Evolutionary conservation across 768 basidiomycete species (phyloP), one percentile per base, ranked within the genome.

Genomic region (Cyclocybe aegerita): DNA sequence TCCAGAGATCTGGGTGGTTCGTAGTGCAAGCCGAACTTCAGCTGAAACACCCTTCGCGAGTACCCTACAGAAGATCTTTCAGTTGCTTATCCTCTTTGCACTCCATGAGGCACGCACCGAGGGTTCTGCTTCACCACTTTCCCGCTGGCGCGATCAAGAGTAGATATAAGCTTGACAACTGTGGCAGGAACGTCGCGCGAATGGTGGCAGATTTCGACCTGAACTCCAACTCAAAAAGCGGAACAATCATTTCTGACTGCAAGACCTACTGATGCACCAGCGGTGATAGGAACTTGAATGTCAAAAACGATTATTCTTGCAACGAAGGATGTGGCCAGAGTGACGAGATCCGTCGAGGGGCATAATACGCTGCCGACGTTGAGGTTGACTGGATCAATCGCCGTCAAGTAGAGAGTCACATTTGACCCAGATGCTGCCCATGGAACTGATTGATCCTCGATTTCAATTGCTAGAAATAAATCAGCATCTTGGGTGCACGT

Each of bases 161-260:
- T 85, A 1, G 87, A 77, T n/a, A 90, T 66, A 29, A 98, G 75
- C 58, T 87, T 92, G 4, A 84, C 81, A 46, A 97, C 80, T 9
- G 87, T 90, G 0, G 93, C 96, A 7, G 97, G 93, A 2, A 96
- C 83, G 64, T 98, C 93, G 38, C 83, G 80, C 1, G 93, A 95
- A 62, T 99, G 95, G 62, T 97, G 92, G 70, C 93, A 98, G 9
- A 99, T 71, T 65, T 99, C 97, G 39, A 98, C 79, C 92, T 91
- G 59, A 4, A 8, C 36, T 34, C 9, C 33, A 33, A 17, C 50
- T 36, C 9, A 46, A 33, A 17, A 43, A 17, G 39, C 35, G 29
- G n/a, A 39, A 43, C 33, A 12, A 12, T 16, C 4, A 29, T 15
- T 32, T 12, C 12, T n/a, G 4, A 16, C 10, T 45, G 45, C 3